phyloP scores from a whole-genome alignment of 129 eudicot species.

The Artemisia argyi region DNA sequence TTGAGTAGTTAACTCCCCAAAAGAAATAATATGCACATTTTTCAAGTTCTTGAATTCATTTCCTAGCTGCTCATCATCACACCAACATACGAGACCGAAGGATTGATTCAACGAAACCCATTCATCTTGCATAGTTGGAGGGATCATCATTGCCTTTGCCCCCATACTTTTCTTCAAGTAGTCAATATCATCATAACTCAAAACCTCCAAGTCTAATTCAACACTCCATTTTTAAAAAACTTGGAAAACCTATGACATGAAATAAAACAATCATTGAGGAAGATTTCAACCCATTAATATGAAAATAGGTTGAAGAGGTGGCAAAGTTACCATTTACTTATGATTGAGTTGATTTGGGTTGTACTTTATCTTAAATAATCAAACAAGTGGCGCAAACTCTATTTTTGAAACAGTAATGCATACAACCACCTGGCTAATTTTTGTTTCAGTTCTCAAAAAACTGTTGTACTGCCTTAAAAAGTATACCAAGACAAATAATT shows the following conservation, averaged over 20 bases:
- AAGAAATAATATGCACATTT: constrained; percentile 54
- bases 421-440: too few relatives aligned
- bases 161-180: constrained; percentile 53
- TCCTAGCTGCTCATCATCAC: constrained; percentile 65
- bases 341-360: too few relatives aligned
- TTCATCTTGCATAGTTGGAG: constrained; percentile 71
- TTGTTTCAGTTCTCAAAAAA: too few relatives aligned
- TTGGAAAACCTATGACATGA: constrained; percentile 55
- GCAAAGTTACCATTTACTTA: too few relatives aligned
- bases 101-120: constrained; percentile 87
- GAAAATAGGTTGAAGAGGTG: too few relatives aligned
- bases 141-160: constrained; percentile 50
- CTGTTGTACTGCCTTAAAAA: too few relatives aligned
- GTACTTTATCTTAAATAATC: too few relatives aligned
- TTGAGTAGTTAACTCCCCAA: constrained; percentile 56
- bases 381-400: too few relatives aligned
- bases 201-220: constrained; percentile 52
- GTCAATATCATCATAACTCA: constrained; percentile 56
- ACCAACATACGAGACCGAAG: constrained; percentile 79
- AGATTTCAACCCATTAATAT: too few relatives aligned
- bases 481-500: too few relatives aligned
- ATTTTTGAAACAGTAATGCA: too few relatives aligned
- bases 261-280: not conserved
- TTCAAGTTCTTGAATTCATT: constrained; percentile 58
- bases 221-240: constrained; percentile 60